These are phyloP conservation scores for Coleophoma cylindrospora DNA, from an alignment of 2,329 filamentous ascomycete species.

Conservation along the genomic window DNA sequence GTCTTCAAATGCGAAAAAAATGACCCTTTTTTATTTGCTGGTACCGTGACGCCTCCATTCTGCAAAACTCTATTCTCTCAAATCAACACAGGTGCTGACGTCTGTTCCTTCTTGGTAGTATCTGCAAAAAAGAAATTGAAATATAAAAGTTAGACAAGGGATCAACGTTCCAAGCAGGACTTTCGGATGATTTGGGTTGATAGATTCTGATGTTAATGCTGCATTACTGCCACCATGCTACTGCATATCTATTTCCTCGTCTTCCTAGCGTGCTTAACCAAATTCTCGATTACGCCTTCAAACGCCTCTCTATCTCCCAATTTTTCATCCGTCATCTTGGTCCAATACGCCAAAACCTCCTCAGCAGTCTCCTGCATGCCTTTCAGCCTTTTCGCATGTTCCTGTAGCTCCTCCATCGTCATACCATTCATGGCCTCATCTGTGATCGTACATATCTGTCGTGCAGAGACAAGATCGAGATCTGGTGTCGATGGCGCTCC, in stretches of 20 bases:
- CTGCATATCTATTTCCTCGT: constrained; percentile 57
- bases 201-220: too few relatives aligned
- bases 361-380: constrained; percentile 67
- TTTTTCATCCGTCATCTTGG: constrained; percentile 78
- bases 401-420: constrained; percentile 69
- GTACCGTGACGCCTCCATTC: too few relatives aligned
- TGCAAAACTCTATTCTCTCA: too few relatives aligned
- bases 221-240: too few relatives aligned
- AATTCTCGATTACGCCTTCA: constrained; percentile 93
- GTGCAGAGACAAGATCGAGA: constrained; percentile 73
- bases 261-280: constrained; percentile 87
- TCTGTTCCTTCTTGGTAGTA: too few relatives aligned
- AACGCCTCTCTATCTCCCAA: constrained; percentile 89
- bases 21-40: too few relatives aligned
- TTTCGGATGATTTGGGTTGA: too few relatives aligned
- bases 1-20: too few relatives aligned
- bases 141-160: too few relatives aligned
- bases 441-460: constrained; percentile 76
- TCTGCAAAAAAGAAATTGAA: too few relatives aligned
- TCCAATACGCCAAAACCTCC: constrained; percentile 82
- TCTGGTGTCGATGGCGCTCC: constrained; percentile 66
- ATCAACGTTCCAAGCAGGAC: too few relatives aligned
- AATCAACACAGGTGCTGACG: too few relatives aligned
- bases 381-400: constrained; percentile 66
- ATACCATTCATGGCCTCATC: constrained; percentile 77